phyloP scores from a whole-genome alignment of 2,329 filamentous ascomycete genomes.

The Claviceps sp. region DNA sequence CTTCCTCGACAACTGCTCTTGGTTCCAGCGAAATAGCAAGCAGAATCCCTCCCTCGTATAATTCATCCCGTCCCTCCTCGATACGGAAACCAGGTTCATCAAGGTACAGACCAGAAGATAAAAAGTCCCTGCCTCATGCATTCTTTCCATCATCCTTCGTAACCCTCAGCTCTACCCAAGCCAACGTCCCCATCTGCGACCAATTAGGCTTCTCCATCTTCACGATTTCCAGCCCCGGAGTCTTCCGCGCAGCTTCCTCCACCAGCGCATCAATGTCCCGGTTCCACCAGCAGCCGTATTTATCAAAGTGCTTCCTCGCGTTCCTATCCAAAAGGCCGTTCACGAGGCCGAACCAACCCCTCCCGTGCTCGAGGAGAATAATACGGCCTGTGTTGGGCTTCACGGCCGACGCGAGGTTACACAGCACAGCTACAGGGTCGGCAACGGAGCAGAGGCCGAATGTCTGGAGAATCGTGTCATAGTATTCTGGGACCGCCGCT shows the following conservation, averaged over 20 bases:
- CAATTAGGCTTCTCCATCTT: constrained; percentile 36
- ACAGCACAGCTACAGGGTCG: constrained; percentile 39
- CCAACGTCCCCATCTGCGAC: constrained; percentile 42
- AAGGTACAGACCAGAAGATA: too few species aligned
- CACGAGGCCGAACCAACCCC: constrained; percentile 38
- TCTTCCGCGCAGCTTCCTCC: constrained; percentile 29
- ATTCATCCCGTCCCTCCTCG: too few species aligned
- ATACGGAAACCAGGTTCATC: too few species aligned
- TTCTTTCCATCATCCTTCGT: background rate
- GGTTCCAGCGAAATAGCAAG: too few species aligned
- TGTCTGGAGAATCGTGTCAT: constrained; percentile 51
- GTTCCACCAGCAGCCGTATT: constrained; percentile 59
- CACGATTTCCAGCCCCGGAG: constrained; percentile 44
- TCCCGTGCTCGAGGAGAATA: constrained; percentile 49
- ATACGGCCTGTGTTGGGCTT: constrained; percentile 44
- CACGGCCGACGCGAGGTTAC: constrained; percentile 37
- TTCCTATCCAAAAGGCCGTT: constrained; percentile 43
- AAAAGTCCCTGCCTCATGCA: background rate
- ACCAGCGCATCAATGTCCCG: constrained; percentile 45
- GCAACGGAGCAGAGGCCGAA: constrained; percentile 52
- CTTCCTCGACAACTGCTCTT: too few species aligned
- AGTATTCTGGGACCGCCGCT: constrained; percentile 14
- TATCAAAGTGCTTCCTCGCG: constrained; percentile 40
- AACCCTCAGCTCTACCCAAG: constrained; percentile 41
- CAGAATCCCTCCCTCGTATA: too few species aligned